phyloP scores from a whole-genome alignment of 768 basidiomycete species.

The Auricularia sp. region DNA sequence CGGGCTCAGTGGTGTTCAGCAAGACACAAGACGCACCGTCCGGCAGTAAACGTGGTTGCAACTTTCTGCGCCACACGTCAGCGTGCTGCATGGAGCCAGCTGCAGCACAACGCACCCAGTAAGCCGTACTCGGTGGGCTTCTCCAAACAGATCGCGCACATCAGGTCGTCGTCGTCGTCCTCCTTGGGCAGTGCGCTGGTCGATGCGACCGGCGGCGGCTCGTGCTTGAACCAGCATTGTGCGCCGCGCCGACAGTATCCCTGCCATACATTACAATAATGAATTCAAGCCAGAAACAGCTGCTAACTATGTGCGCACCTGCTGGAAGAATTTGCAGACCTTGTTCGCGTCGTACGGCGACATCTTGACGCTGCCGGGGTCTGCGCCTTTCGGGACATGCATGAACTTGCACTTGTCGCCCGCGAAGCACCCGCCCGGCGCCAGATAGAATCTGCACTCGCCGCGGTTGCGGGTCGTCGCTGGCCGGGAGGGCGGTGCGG shows the following conservation, averaged over 20 bases:
- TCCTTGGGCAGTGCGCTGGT: conserved; percentile 10
- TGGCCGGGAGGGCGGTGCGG: conserved; percentile 33
- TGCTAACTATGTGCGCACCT: conserved; percentile 28
- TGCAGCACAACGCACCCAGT: conserved; percentile 36
- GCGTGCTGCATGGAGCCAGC: neutral
- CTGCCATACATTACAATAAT: conserved; percentile 13
- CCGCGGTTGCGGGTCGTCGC: conserved; percentile 63
- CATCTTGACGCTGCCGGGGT: conserved; percentile 25
- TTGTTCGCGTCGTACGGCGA: conserved; percentile 68
- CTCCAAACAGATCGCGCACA: conserved; percentile 70
- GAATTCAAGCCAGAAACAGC: no score
- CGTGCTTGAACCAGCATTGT: conserved; percentile 69
- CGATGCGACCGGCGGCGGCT: conserved; percentile 15
- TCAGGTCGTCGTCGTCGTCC: conserved; percentile 35
- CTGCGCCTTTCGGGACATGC: conserved; percentile 35
- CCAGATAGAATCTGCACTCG: conserved; percentile 56
- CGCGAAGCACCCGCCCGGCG: conserved; percentile 58
- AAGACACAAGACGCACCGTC: conserved; percentile 31
- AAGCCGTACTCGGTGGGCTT: conserved; percentile 60
- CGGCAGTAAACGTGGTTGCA: conserved; percentile 77
- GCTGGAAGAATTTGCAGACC: conserved; percentile 53
- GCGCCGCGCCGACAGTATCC: conserved; percentile 66
- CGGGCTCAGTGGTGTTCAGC: neutral
- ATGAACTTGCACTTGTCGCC: conserved; percentile 68
- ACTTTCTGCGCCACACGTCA: conserved; percentile 34